Conservation (phyloP, 208 protist species). For the Crithidia bombi region DNA sequence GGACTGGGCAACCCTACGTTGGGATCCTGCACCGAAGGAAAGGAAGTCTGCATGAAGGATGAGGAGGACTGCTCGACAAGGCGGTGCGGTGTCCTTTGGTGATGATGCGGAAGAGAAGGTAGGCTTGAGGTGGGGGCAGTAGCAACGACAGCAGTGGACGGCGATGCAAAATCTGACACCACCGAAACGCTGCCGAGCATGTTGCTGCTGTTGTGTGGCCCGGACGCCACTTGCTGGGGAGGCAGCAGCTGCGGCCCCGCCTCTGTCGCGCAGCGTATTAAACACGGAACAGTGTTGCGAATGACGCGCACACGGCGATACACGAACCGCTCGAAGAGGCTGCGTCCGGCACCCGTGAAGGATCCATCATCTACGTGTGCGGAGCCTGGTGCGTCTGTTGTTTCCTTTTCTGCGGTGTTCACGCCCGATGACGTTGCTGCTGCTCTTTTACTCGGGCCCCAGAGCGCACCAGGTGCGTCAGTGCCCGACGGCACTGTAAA, state of each 20-base stretch:
- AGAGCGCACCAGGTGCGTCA: too few relatives aligned
- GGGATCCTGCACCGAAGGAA: not conserved
- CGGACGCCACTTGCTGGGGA: not conserved
- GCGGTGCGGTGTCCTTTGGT: not conserved
- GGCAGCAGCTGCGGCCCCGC: not conserved
- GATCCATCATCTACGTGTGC: too few relatives aligned
- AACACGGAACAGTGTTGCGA: constrained; percentile 21
- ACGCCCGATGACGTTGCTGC: not conserved
- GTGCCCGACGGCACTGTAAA: not conserved
- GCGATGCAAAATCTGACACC: not conserved
- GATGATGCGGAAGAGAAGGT: not conserved
- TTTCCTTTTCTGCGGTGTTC: not conserved
- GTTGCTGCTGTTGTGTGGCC: constrained; percentile 17
- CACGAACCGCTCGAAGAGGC: not conserved
- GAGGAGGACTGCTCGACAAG: constrained; percentile 1
- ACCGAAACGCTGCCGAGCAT: constrained; percentile 8
- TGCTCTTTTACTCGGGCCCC: too few relatives aligned
- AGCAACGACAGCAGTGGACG: not conserved
- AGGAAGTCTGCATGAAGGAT: constrained; percentile 11
- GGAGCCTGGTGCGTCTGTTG: not conserved
- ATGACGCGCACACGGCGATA: constrained; percentile 21
- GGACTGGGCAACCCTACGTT: not conserved
- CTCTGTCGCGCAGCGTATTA: constrained; percentile 14
- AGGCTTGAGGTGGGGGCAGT: not conserved
- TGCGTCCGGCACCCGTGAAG: not conserved